Conservation (phyloP, 805 yeast genomes). For the Lipomyces chichibuensis region DNA sequence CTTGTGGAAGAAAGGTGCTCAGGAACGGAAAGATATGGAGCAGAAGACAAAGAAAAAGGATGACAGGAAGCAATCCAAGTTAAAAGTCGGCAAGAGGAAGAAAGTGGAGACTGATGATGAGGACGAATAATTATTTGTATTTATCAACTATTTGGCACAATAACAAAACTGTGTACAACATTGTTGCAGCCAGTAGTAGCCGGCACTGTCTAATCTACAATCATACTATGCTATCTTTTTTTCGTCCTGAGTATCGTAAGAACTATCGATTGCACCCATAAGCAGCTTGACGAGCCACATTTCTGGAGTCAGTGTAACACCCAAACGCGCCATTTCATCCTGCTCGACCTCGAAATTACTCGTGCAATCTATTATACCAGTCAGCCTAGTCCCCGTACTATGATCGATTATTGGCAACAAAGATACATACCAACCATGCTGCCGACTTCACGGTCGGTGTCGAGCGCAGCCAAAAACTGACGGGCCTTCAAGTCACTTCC, state of each 20-base stretch:
- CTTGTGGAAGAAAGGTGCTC: slow-evolving; percentile 62
- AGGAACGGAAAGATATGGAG: slow-evolving; percentile 53
- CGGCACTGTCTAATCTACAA: not conserved
- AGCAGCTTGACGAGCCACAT: slow-evolving; percentile 42
- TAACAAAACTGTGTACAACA: not conserved
- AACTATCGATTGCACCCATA: slow-evolving; percentile 38
- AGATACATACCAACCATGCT: slow-evolving; percentile 20
- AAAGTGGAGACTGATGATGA: slow-evolving; percentile 11
- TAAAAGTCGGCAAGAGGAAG: slow-evolving; percentile 16
- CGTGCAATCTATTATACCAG: slow-evolving; percentile 37
- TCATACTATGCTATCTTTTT: not conserved
- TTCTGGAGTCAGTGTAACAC: slow-evolving; percentile 41
- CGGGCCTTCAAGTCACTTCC: slow-evolving; percentile 43
- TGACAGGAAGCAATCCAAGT: slow-evolving; percentile 11
- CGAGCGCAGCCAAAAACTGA: slow-evolving; percentile 41
- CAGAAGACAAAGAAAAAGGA: slow-evolving; percentile 12
- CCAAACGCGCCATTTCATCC: slow-evolving; percentile 42
- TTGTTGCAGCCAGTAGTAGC: not conserved
- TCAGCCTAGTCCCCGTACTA: no score
- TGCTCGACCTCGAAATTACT: slow-evolving; percentile 42
- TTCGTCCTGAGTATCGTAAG: slow-evolving; percentile 43
- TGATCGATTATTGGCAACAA: no score
- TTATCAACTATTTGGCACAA: not conserved
- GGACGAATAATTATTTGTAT: not conserved
- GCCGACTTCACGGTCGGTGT: slow-evolving; percentile 41